phyloP scores from a whole-genome alignment of 106 monocot species.

The Amphibolis antarctica region DNA sequence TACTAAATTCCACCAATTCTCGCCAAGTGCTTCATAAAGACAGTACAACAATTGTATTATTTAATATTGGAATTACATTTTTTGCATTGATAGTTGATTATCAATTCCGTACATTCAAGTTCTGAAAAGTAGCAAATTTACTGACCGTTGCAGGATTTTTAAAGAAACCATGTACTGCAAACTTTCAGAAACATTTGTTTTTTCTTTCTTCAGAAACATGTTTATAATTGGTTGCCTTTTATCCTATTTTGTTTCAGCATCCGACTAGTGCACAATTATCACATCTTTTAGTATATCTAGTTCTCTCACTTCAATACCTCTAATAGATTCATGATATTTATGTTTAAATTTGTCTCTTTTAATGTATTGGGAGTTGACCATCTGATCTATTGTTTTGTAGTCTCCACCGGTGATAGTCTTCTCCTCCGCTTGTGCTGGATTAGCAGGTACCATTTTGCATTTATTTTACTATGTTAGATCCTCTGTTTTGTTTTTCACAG shows the following conservation, averaged over 20 bases:
- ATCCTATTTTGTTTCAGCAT: not conserved
- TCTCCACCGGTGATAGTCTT: slow-evolving; percentile 60
- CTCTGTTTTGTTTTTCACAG: not conserved
- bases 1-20: too few relatives aligned
- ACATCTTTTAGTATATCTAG: not conserved
- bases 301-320: not conserved
- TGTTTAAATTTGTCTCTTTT: too few relatives aligned
- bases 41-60: too few relatives aligned
- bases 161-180: not conserved
- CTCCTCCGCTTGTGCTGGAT: slow-evolving; percentile 71
- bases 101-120: not conserved
- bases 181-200: not conserved
- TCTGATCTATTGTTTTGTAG: slow-evolving; percentile 17
- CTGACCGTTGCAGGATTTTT: not conserved
- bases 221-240: not conserved
- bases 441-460: slow-evolving; percentile 31
- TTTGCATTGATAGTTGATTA: not conserved
- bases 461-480: not conserved
- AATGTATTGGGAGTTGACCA: too few relatives aligned
- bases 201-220: too few relatives aligned
- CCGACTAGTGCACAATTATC: not conserved
- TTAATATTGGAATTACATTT: not conserved
- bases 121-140: not conserved
- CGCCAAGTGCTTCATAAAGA: too few relatives aligned
- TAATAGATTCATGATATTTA: not conserved